Evolutionary conservation across 768 basidiomycete genomes (phyloP).

Genomic region (Aureoboletus auriporus): DNA sequence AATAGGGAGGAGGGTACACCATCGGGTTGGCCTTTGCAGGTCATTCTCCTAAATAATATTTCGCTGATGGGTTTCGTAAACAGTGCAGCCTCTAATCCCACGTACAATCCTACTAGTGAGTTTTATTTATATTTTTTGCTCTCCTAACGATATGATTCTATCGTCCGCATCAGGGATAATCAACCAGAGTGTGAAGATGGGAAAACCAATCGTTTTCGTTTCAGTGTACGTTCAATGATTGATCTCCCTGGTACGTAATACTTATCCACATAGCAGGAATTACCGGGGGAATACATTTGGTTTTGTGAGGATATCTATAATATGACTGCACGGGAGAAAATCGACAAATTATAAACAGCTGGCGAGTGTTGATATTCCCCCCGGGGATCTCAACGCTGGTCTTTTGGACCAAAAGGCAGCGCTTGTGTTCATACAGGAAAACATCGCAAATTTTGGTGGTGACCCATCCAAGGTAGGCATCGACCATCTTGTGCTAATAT

Average conservation of each 20-base stretch:
- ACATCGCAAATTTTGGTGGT: conserved; percentile 63
- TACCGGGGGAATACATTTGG: conserved; percentile 16
- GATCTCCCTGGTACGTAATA: neutral
- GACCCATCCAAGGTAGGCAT: conserved; percentile 47
- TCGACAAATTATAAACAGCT: conserved; percentile 35
- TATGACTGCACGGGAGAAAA: neutral
- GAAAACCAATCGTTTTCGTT: conserved; percentile 17
- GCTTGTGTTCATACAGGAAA: conserved; percentile 58
- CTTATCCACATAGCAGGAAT: conserved; percentile 7
- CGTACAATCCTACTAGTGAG: conserved; percentile 14
- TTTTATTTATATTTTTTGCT: neutral
- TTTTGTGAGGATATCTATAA: conserved; percentile 6
- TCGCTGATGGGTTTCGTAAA: neutral
- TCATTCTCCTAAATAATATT: neutral
- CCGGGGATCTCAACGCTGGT: conserved; percentile 55
- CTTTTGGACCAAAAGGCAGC: conserved; percentile 58
- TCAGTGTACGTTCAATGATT: conserved; percentile 7
- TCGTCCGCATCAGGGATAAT: conserved; percentile 7
- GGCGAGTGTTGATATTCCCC: conserved; percentile 40
- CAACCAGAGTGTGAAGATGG: conserved; percentile 1
- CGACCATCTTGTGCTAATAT: neutral
- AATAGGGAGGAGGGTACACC: conserved; percentile 13
- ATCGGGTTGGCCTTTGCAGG: conserved; percentile 1
- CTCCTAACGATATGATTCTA: neutral
- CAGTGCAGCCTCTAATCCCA: conserved; percentile 15